These are phyloP conservation scores for Kurtzmaniella quercitrusa DNA, from an alignment of 1,139 yeast genomes.

Conservation along the genomic window DNA sequence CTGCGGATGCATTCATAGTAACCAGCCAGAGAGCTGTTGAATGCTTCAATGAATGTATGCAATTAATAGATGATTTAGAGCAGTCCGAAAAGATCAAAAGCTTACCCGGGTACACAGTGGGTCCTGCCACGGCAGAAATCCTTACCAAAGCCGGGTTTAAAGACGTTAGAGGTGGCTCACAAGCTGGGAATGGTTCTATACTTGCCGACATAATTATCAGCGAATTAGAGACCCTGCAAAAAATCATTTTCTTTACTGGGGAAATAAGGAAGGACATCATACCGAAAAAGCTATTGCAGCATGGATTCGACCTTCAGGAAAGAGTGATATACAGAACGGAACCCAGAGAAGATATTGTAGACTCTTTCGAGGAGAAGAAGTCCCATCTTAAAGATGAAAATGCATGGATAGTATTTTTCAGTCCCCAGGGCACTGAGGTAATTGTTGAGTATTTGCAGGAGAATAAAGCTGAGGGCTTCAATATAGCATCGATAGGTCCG, in stretches of 20 bases:
- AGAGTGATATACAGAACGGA: constrained; percentile 67
- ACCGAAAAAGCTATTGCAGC: constrained; percentile 51
- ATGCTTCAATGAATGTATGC: constrained; percentile 50
- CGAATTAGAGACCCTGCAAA: constrained; percentile 23
- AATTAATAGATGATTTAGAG: constrained; percentile 13
- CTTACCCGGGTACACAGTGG: constrained; percentile 78
- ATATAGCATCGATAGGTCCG: constrained; percentile 87
- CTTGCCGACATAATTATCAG: constrained; percentile 61
- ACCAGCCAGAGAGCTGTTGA: constrained; percentile 94
- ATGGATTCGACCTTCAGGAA: constrained; percentile 53
- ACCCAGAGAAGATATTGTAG: constrained; percentile 41
- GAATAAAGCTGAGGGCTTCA: constrained; percentile 18
- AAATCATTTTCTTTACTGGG: constrained; percentile 79
- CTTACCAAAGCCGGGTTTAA: constrained; percentile 59
- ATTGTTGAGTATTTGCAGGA: constrained; percentile 47
- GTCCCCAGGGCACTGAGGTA: constrained; percentile 80
- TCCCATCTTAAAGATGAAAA: constrained; percentile 5
- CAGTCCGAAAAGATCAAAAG: constrained; percentile 24
- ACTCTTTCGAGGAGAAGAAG: constrained; percentile 28
- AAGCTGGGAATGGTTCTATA: constrained; percentile 78
- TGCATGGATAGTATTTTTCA: constrained; percentile 78
- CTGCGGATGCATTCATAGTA: constrained; percentile 57
- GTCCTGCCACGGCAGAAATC: constrained; percentile 80
- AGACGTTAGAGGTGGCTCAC: constrained; percentile 64
- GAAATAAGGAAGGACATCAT: constrained; percentile 78